These are phyloP conservation scores for Penicillium cosmopolitanum DNA, from an alignment of 495 filamentous ascomycete genomes.

Conservation along the genomic window DNA sequence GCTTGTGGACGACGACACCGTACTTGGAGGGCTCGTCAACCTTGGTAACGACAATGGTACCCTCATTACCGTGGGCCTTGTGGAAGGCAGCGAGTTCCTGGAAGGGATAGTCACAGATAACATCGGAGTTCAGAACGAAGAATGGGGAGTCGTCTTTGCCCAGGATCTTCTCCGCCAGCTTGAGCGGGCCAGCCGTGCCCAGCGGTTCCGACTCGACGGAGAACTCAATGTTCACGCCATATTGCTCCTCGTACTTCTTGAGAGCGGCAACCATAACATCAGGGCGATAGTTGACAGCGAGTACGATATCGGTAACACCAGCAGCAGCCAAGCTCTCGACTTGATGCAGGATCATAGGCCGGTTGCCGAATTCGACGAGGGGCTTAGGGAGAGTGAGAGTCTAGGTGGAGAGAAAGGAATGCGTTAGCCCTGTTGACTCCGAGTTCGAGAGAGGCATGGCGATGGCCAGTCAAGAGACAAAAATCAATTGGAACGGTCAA, in stretches of 20 bases:
- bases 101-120: conserved; percentile 99
- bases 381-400: conserved; percentile 97
- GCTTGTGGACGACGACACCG: conserved; percentile 98
- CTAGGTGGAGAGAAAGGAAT: conserved; percentile 47
- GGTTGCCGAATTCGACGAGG: conserved; percentile 96
- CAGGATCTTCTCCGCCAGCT: conserved; percentile 92
- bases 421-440: conserved; percentile 13
- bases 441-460: not conserved
- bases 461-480: conserved; percentile 8
- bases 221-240: conserved; percentile 93
- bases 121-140: conserved; percentile 98
- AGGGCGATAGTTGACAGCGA: conserved; percentile 98
- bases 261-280: conserved; percentile 86
- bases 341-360: conserved; percentile 98
- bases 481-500: conserved; percentile 17
- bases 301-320: conserved; percentile 95
- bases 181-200: conserved; percentile 93
- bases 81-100: conserved; percentile 85
- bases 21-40: conserved; percentile 99
- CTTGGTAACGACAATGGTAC: conserved; percentile 98
- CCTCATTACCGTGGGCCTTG: conserved; percentile 89
- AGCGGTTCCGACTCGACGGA: conserved; percentile 95
- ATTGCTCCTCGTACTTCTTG: conserved; percentile 88
- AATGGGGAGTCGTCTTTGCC: conserved; percentile 93
- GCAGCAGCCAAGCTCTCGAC: conserved; percentile 93